Percentiles rank a stretch among this genome's conserved stretches.
Evolutionary conservation across 78 protist species (phyloP).

Genomic region (Corallochytrium limacisporum): DNA sequence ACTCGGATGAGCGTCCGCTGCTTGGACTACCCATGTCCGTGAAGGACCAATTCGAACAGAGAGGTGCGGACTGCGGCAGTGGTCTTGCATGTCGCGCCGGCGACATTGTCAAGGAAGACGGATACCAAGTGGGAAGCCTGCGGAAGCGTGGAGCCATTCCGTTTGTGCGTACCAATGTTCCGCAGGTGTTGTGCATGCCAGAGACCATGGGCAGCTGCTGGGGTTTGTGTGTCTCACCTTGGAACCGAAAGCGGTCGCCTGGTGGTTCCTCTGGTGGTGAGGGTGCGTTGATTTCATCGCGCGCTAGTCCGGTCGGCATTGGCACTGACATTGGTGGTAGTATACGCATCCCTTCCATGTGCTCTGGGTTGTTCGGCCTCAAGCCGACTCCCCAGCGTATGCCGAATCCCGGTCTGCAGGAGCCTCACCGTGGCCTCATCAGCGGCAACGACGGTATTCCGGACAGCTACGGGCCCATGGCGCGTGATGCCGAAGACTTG

Average conservation of each 20-base stretch:
- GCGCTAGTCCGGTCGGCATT: neutral
- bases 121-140: neutral
- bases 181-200: neutral
- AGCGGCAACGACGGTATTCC: too few relatives aligned
- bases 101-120: neutral
- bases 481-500: too few relatives aligned
- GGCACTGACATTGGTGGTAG: constrained; percentile 36
- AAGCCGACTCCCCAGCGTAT: neutral
- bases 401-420: too few relatives aligned
- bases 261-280: constrained; percentile 28
- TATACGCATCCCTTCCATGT: constrained; percentile 10
- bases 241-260: neutral
- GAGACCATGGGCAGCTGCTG: neutral
- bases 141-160: constrained; percentile 1
- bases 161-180: neutral
- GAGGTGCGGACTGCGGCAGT: neutral
- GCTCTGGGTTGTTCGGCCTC: neutral
- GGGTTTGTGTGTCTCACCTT: constrained; percentile 13
- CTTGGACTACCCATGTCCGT: constrained; percentile 1
- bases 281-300: constrained; percentile 1
- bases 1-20: neutral
- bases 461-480: too few relatives aligned
- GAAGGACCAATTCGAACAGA: neutral
- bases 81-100: too few relatives aligned
- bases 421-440: too few relatives aligned